Percentiles rank a stretch among this genome's conserved stretches.
Conservation (phyloP, 1,284 basidiomycete species). For the Malassezia slooffiae region DNA sequence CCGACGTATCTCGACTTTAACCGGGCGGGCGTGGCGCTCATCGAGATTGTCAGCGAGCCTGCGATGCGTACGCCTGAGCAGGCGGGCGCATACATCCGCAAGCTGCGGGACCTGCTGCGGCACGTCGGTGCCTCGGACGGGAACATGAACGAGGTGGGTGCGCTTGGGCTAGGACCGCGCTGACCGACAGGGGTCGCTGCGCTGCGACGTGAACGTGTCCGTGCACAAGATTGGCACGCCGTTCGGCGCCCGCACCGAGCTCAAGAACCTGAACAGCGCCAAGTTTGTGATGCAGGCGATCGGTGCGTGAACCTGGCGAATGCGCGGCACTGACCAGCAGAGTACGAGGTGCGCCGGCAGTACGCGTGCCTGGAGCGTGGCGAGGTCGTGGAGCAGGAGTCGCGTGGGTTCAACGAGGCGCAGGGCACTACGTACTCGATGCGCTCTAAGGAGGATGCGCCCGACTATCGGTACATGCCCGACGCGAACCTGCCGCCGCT, state of each 20-base stretch:
- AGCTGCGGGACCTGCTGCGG: conserved; percentile 70
- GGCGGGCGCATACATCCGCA: conserved; percentile 74
- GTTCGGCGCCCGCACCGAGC: conserved; percentile 78
- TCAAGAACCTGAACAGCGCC: conserved; percentile 93
- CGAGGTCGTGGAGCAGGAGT: conserved; percentile 63
- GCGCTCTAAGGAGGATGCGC: conserved; percentile 81
- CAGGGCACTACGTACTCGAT: conserved; percentile 68
- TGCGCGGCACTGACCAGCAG: conserved; percentile 38
- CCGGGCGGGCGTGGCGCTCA: conserved; percentile 72
- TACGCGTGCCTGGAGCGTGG: conserved; percentile 55
- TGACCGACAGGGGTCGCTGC: conserved; percentile 48
- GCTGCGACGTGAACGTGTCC: conserved; percentile 93
- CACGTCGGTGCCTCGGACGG: conserved; percentile 79
- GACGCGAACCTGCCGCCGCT: conserved; percentile 76
- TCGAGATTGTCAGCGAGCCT: conserved; percentile 93
- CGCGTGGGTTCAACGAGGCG: conserved; percentile 77
- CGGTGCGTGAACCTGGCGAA: conserved; percentile 54
- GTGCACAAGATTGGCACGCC: conserved; percentile 51
- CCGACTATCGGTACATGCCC: conserved; percentile 97
- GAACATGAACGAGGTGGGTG: conserved; percentile 96
- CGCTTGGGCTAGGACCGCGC: too few relatives aligned
- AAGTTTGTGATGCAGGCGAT: conserved; percentile 77
- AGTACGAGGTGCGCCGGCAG: conserved; percentile 63
- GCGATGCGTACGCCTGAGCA: conserved; percentile 84
- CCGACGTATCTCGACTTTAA: conserved; percentile 66